Conservation (phyloP, 208 protist genomes). For the Porcisia deanei region DNA sequence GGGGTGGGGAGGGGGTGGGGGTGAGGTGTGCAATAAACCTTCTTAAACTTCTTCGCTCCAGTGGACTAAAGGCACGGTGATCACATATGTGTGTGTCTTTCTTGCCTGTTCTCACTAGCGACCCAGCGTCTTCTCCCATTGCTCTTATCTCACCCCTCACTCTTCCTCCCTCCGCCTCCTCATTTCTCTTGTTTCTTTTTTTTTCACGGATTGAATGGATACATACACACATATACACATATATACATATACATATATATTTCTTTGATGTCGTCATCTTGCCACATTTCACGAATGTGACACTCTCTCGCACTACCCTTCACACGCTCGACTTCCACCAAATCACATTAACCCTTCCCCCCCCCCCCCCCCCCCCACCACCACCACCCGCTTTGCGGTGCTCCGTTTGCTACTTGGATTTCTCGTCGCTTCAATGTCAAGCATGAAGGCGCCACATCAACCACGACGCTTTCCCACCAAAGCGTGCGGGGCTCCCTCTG, state of each 20-base stretch:
- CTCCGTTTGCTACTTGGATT: background rate
- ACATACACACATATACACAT: too few relatives aligned
- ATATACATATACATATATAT: too few relatives aligned
- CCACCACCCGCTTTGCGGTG: background rate
- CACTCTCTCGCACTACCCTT: background rate
- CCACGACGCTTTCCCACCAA: conserved; percentile 11
- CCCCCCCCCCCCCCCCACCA: background rate
- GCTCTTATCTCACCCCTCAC: background rate
- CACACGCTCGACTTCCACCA: background rate
- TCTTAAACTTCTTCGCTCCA: too few relatives aligned
- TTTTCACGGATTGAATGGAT: background rate
- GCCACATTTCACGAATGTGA: background rate
- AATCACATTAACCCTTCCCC: background rate
- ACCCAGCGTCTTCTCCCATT: background rate
- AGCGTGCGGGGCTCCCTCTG: conserved; percentile 1
- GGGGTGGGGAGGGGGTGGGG: too few relatives aligned
- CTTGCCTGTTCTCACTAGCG: background rate
- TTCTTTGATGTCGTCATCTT: background rate
- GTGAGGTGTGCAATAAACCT: too few relatives aligned
- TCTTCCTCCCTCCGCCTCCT: too few relatives aligned
- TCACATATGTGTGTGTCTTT: too few relatives aligned
- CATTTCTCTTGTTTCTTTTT: too few relatives aligned
- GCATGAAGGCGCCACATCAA: background rate
- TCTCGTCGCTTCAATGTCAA: conserved; percentile 1
- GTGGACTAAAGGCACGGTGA: too few relatives aligned